Conservation (phyloP, 768 basidiomycete species). For the Kwoniella bestiolae region DNA sequence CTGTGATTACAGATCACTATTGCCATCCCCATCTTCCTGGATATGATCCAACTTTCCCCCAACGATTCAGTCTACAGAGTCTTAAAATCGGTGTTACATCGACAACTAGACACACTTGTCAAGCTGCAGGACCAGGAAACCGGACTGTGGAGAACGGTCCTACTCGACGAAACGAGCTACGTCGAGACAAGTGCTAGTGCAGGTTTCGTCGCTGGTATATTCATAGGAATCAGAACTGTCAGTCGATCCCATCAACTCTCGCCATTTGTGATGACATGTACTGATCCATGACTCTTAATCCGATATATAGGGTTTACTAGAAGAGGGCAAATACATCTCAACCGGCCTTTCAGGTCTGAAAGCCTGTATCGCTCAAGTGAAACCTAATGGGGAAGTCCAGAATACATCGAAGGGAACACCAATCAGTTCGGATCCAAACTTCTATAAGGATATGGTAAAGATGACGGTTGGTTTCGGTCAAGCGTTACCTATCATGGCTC, state of each 20-base stretch:
- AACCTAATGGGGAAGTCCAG: slow-evolving; percentile 61
- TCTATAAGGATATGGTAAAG: slow-evolving; percentile 62
- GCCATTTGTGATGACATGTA: no score
- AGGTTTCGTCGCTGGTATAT: slow-evolving; percentile 45
- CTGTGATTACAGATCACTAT: slow-evolving; percentile 29
- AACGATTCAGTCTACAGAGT: slow-evolving; percentile 61
- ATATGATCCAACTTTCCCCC: slow-evolving; percentile 53
- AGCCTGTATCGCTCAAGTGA: slow-evolving; percentile 60
- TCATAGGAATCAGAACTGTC: slow-evolving; percentile 36
- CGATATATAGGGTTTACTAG: slow-evolving; percentile 27
- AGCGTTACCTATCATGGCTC: slow-evolving; percentile 59
- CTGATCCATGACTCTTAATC: no score
- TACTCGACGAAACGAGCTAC: slow-evolving; percentile 62
- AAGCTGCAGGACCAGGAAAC: slow-evolving; percentile 60
- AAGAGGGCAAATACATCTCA: slow-evolving; percentile 20
- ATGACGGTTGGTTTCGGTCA: slow-evolving; percentile 67
- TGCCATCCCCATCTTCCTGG: slow-evolving; percentile 39
- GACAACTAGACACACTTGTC: slow-evolving; percentile 64
- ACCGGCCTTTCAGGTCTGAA: slow-evolving; percentile 30
- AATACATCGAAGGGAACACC: slow-evolving; percentile 64
- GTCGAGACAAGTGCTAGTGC: slow-evolving; percentile 59
- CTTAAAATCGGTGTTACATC: slow-evolving; percentile 60
- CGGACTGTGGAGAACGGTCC: slow-evolving; percentile 65
- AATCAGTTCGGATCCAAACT: slow-evolving; percentile 61
- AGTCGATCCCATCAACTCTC: no score